Percentiles rank a stretch among this genome's conserved stretches.
phyloP scores from a whole-genome alignment of 139 green algal genomes.

The Coccomyxa sp. region DNA sequence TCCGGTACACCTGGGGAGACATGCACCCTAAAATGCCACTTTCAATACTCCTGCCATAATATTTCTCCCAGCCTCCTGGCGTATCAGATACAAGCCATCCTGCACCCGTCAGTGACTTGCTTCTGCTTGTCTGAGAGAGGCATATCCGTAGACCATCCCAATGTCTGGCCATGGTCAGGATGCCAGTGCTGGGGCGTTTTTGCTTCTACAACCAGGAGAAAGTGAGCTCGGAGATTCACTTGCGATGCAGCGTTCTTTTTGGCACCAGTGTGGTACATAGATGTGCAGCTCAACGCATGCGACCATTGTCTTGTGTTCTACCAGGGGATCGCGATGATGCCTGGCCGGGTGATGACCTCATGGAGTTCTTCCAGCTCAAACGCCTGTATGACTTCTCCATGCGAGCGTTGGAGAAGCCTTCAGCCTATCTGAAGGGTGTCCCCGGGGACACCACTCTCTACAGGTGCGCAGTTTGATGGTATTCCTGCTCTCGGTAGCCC shows the following conservation, averaged over 20 bases:
- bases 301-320: background rate
- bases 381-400: background rate
- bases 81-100: too few relatives aligned
- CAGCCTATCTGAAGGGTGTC: conserved; percentile 4
- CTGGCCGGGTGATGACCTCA: conserved; percentile 2
- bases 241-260: background rate
- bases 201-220: background rate
- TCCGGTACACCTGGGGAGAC: too few relatives aligned
- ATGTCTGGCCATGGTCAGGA: background rate
- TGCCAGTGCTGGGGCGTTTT: background rate
- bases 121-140: too few relatives aligned
- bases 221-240: background rate
- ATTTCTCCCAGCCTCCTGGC: background rate
- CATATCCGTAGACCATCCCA: background rate
- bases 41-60: background rate
- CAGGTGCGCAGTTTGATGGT: background rate
- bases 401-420: background rate
- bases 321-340: conserved; percentile 2
- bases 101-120: too few relatives aligned
- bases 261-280: too few relatives aligned
- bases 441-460: background rate
- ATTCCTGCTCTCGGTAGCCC: background rate
- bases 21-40: background rate
- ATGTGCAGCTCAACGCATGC: background rate
- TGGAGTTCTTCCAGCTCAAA: conserved; percentile 5